Evolutionary conservation across 2,329 filamentous ascomycete genomes (phyloP), one percentile per base, ranked within the genome.

Genomic region (Epichloe scottii): DNA sequence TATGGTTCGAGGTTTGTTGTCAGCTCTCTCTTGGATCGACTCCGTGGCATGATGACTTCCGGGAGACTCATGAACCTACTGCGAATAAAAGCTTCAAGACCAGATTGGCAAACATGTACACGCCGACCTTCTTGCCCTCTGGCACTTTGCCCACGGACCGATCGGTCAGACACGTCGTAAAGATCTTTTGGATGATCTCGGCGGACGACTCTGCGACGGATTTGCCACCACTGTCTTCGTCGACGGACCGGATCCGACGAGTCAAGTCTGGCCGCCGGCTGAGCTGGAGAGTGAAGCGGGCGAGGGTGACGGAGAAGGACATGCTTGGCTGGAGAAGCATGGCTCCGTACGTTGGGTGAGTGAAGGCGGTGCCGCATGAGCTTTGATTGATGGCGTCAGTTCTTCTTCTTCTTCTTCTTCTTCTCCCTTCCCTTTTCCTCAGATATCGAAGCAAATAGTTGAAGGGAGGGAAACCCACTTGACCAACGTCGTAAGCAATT

Each of bases 31-130:
- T 30, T 11, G 26, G 8, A 2, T 30, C 1, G 4, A 30, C 3
- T 0, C 8, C 26, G 3, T 11, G 26, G 26, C 26, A 10, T 30
- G 26, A 8, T n/a, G n/a, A n/a, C n/a, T n/a, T n/a, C n/a, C n/a
- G n/a, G n/a, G n/a, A n/a, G n/a, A n/a, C n/a, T n/a, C n/a, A n/a
- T n/a, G n/a, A 5, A 63, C 74, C 44, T 71, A 85, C 84, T 58
- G 89, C 86, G 62, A 95, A 94, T 7, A 96, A 76, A 3, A 96
- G 79, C 66, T 90, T 91, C 46, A 96, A 71, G 38, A 89, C 93
- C 23, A 95, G 77, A 62, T 96, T 96, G 53, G 89, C 90, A 68
- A 95, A 89, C 53, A 87, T 82, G 69, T 96, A 96, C 55, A 96
- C 89, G 42, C 88, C 90, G 11, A 85, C 71, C 62, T 91, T 89